Evolutionary conservation across 1,284 basidiomycete genomes (phyloP).

Genomic region (Sporisorium reilianum): DNA sequence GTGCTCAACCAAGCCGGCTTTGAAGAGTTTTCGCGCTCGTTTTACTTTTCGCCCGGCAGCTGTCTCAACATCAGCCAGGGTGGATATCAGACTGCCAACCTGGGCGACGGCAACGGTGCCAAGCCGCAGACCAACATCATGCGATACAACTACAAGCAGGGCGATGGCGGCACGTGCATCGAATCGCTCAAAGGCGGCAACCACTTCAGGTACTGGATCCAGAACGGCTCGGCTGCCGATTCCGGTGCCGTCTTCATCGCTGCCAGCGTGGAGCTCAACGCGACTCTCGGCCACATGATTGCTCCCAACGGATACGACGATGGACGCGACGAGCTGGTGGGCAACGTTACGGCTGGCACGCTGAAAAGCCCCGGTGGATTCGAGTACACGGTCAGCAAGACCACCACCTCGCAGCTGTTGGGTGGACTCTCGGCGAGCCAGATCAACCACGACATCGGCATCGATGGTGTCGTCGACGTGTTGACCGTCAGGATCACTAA

Average conservation of each 20-base stretch:
- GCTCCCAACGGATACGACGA: constrained; percentile 64
- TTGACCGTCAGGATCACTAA: constrained; percentile 60
- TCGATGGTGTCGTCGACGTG: constrained; percentile 59
- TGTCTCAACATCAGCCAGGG: constrained; percentile 62
- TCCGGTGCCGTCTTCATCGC: constrained; percentile 65
- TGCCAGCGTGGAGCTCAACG: constrained; percentile 55
- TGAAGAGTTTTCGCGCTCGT: constrained; percentile 48
- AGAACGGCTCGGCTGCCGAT: constrained; percentile 57
- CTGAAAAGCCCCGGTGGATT: constrained; percentile 53
- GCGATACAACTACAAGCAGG: constrained; percentile 56
- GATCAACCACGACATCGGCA: constrained; percentile 65
- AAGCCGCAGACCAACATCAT: constrained; percentile 59
- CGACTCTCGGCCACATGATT: constrained; percentile 56
- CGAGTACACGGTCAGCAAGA: constrained; percentile 53
- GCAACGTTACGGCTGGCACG: constrained; percentile 57
- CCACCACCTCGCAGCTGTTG: constrained; percentile 39
- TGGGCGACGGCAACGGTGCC: constrained; percentile 64
- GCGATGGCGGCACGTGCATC: constrained; percentile 55
- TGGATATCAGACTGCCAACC: constrained; percentile 63
- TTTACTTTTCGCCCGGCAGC: constrained; percentile 58
- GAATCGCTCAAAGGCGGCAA: constrained; percentile 65
- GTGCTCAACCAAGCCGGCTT: constrained; percentile 57
- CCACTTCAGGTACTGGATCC: constrained; percentile 65
- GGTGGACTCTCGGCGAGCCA: constrained; percentile 35
- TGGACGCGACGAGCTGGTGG: constrained; percentile 60